Conservation (phyloP, 1,284 basidiomycete species). For the Microbotryum silenes-acaulis region DNA sequence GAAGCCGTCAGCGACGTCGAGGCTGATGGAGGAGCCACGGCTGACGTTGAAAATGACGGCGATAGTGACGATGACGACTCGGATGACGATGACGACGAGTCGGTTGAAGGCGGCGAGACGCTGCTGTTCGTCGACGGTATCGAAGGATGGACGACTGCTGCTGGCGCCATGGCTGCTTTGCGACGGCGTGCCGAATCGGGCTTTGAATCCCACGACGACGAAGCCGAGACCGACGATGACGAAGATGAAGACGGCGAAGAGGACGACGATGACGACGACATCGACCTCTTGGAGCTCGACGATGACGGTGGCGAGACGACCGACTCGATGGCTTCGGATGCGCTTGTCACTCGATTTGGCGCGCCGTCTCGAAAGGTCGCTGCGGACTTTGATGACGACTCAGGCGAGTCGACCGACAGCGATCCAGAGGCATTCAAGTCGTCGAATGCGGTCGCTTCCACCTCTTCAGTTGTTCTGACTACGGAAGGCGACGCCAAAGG, state of each 20-base stretch:
- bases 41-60: constrained; percentile 12
- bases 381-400: constrained; percentile 5
- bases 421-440: constrained; percentile 6
- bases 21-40: constrained; percentile 3
- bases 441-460: constrained; percentile 19
- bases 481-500: constrained; percentile 7
- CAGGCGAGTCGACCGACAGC: constrained; percentile 8
- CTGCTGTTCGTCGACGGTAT: constrained; percentile 5
- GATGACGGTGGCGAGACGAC: constrained; percentile 34
- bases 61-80: constrained; percentile 11
- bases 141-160: neutral
- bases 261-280: too few relatives aligned
- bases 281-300: neutral
- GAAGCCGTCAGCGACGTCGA: constrained; percentile 14
- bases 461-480: constrained; percentile 14
- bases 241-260: neutral
- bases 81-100: constrained; percentile 17
- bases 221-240: constrained; percentile 19
- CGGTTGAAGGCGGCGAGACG: constrained; percentile 14
- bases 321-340: constrained; percentile 35
- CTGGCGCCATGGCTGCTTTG: neutral
- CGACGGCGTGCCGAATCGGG: constrained; percentile 15
- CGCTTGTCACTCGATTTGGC: constrained; percentile 32
- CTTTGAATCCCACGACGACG: constrained; percentile 27
- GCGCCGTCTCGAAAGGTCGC: constrained; percentile 8